A percentile compares a stretch with the other conserved stretches of the same genome.
phyloP scores from a whole-genome alignment of 2,329 filamentous ascomycete species.

The Ascochyta lentis region DNA sequence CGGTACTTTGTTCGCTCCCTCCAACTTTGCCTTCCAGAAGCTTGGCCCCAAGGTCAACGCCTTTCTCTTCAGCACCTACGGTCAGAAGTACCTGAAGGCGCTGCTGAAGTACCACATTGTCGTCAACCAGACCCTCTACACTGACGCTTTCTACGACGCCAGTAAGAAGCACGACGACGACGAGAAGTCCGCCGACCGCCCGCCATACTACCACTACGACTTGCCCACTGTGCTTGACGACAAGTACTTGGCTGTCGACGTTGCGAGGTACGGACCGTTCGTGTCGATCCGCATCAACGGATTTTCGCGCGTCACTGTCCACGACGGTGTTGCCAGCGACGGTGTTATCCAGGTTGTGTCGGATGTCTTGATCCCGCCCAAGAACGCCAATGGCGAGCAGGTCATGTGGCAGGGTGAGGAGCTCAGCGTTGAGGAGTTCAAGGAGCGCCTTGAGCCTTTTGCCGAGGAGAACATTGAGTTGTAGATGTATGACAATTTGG shows the following conservation, averaged over 20 bases:
- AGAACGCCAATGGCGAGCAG: slow-evolving; percentile 47
- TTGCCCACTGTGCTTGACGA: slow-evolving; percentile 74
- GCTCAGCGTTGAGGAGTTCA: slow-evolving; percentile 67
- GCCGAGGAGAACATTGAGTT: slow-evolving; percentile 43
- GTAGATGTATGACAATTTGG: slow-evolving; percentile 18
- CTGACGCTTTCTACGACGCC: slow-evolving; percentile 75
- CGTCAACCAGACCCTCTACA: slow-evolving; percentile 78
- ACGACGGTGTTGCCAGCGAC: slow-evolving; percentile 76
- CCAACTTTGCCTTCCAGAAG: slow-evolving; percentile 78
- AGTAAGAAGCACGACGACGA: slow-evolving; percentile 42
- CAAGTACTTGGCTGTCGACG: slow-evolving; percentile 72
- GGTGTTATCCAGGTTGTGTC: slow-evolving; percentile 82
- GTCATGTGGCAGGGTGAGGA: slow-evolving; percentile 55
- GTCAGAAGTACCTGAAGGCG: slow-evolving; percentile 77
- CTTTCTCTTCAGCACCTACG: slow-evolving; percentile 82
- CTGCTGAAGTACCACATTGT: slow-evolving; percentile 81
- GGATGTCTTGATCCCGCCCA: slow-evolving; percentile 78
- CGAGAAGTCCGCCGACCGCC: slow-evolving; percentile 25
- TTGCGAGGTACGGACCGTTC: slow-evolving; percentile 71
- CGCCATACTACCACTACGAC: slow-evolving; percentile 68
- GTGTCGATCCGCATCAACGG: slow-evolving; percentile 79
- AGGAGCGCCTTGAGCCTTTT: slow-evolving; percentile 55
- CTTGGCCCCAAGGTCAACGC: slow-evolving; percentile 77
- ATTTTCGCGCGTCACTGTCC: slow-evolving; percentile 67
- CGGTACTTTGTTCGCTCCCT: slow-evolving; percentile 80